Evolutionary conservation across 352 stramenopile species (phyloP).

Genomic region (Phytophthora uliginosa): DNA sequence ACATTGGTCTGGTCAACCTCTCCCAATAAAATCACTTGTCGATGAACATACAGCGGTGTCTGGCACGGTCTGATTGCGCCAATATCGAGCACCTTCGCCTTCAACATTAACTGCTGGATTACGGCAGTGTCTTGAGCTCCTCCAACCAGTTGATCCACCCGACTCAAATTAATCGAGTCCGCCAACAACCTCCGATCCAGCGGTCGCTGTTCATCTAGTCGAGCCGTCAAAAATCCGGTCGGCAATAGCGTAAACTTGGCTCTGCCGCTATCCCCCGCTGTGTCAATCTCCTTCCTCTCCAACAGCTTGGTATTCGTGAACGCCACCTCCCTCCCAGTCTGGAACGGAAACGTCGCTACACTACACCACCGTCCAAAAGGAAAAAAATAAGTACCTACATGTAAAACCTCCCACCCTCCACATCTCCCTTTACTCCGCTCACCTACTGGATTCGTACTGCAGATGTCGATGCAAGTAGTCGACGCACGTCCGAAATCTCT

Average conservation of each 20-base stretch:
- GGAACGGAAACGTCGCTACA: slow-evolving; percentile 53
- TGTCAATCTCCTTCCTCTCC: slow-evolving; percentile 53
- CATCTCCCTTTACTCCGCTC: neutral
- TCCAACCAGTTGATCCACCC: slow-evolving; percentile 35
- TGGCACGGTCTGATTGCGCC: slow-evolving; percentile 72
- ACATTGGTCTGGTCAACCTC: slow-evolving; percentile 29
- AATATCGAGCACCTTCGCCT: slow-evolving; percentile 70
- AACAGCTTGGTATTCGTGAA: slow-evolving; percentile 74
- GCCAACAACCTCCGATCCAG: slow-evolving; percentile 38
- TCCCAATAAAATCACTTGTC: slow-evolving; percentile 72
- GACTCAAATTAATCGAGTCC: slow-evolving; percentile 36
- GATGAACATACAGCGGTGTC: slow-evolving; percentile 61
- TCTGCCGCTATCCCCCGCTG: neutral
- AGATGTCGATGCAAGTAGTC: slow-evolving; percentile 35
- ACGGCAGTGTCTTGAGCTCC: slow-evolving; percentile 24
- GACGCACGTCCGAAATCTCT: slow-evolving; percentile 65
- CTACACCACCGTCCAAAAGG: slow-evolving; percentile 13
- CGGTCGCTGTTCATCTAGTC: slow-evolving; percentile 31
- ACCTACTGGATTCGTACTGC: slow-evolving; percentile 38
- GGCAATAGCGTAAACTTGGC: slow-evolving; percentile 48
- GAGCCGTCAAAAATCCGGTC: slow-evolving; percentile 47
- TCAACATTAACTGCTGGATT: slow-evolving; percentile 51
- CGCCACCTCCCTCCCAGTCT: slow-evolving; percentile 38
- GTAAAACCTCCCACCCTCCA: neutral
- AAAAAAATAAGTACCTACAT: neutral